These are phyloP conservation scores for Cordyceps cateniannulata DNA, from an alignment of 2,329 filamentous ascomycete genomes.

Conservation along the genomic window DNA sequence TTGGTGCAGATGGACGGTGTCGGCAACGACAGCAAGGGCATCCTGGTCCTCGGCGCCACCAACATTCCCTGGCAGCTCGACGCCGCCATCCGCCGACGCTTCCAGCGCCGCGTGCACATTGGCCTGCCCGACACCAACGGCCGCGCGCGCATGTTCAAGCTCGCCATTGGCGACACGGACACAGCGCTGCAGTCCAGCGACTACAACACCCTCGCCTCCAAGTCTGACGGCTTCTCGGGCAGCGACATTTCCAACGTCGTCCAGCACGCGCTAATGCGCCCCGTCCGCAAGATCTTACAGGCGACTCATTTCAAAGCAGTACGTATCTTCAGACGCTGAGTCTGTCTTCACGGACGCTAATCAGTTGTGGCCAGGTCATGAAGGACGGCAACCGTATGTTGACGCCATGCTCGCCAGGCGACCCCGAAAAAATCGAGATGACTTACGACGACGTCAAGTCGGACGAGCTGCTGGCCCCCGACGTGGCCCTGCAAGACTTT, in stretches of 20 bases:
- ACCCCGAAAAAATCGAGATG: conserved; percentile 82
- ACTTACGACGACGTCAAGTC: conserved; percentile 82
- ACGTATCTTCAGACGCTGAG: conserved; percentile 18
- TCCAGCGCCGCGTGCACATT: conserved; percentile 95
- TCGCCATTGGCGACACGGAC: conserved; percentile 87
- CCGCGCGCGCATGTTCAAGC: conserved; percentile 89
- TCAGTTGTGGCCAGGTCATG: conserved; percentile 48
- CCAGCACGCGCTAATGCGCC: conserved; percentile 95
- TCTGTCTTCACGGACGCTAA: not conserved
- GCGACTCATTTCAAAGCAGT: conserved; percentile 97
- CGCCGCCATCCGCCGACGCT: conserved; percentile 88
- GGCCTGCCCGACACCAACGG: conserved; percentile 82
- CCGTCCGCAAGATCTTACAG: conserved; percentile 91
- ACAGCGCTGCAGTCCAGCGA: conserved; percentile 74
- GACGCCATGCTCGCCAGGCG: conserved; percentile 92
- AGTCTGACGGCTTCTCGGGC: conserved; percentile 91
- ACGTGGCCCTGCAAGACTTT: conserved; percentile 86
- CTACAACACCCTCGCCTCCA: conserved; percentile 69
- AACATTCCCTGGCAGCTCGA: conserved; percentile 99
- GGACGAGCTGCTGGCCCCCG: conserved; percentile 78
- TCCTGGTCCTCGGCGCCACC: conserved; percentile 90
- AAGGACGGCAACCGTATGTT: conserved; percentile 61
- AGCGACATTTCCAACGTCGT: conserved; percentile 95
- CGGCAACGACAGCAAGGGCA: conserved; percentile 87
- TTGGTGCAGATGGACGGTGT: conserved; percentile 99